phyloP scores from a whole-genome alignment of 176 grass and related monocot genomes.

The Lolium multiflorum region DNA sequence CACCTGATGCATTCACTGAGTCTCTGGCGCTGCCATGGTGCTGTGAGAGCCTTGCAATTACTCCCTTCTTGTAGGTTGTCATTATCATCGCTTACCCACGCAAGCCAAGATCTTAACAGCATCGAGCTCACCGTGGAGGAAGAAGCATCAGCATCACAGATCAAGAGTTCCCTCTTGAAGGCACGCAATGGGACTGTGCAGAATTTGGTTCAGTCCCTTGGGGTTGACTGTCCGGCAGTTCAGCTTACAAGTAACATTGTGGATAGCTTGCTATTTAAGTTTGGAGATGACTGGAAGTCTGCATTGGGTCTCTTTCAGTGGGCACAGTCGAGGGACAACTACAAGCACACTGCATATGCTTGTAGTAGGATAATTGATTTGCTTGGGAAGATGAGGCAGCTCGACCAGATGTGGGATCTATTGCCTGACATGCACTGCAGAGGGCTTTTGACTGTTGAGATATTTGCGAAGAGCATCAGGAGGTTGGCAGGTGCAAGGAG shows the following conservation, averaged over 20 bases:
- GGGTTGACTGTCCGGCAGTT: slow-evolving; percentile 47
- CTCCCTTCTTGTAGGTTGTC: slow-evolving; percentile 26
- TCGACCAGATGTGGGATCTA: slow-evolving; percentile 78
- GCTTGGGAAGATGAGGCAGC: slow-evolving; percentile 84
- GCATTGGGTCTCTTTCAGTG: slow-evolving; percentile 81
- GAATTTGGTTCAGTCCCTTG: slow-evolving; percentile 60
- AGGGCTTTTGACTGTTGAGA: slow-evolving; percentile 64
- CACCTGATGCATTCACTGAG: slow-evolving; percentile 23
- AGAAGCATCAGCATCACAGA: slow-evolving; percentile 39
- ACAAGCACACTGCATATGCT: slow-evolving; percentile 60
- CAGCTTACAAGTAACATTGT: slow-evolving; percentile 58
- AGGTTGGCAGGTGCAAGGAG: slow-evolving; percentile 71
- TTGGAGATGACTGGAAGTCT: slow-evolving; percentile 89
- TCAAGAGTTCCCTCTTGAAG: slow-evolving; percentile 61
- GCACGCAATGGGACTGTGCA: slow-evolving; percentile 55
- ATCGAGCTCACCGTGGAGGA: slow-evolving; percentile 45
- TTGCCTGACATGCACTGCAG: slow-evolving; percentile 59
- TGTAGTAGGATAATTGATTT: slow-evolving; percentile 83
- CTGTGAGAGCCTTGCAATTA: slow-evolving; percentile 3
- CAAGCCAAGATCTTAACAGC: neutral
- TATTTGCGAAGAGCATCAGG: slow-evolving; percentile 77
- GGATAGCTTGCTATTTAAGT: slow-evolving; percentile 65
- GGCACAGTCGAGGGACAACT: slow-evolving; percentile 64
- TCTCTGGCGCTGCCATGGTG: slow-evolving; percentile 20
- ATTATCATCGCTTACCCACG: neutral